Evolutionary conservation across 2,329 filamentous ascomycete genomes (phyloP).

Genomic region (Diplodia sapinea): DNA sequence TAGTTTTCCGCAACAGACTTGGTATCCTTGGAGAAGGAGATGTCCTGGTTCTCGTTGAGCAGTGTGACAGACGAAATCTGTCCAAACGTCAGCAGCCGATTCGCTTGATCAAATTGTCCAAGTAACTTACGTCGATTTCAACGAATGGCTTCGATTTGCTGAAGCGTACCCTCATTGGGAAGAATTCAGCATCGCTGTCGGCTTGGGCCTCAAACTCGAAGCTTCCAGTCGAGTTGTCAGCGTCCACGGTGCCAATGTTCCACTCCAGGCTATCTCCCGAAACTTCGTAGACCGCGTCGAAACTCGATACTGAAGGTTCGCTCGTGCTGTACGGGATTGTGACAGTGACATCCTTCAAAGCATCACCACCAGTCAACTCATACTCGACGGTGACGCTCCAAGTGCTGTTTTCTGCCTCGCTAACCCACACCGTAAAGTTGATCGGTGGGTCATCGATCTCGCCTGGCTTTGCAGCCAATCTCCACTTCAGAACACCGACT

Average conservation of each 20-base stretch:
- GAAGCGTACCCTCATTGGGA: constrained; percentile 94
- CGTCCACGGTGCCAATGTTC: constrained; percentile 85
- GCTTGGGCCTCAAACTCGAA: constrained; percentile 96
- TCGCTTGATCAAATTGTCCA: not conserved
- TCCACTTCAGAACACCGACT: constrained; percentile 92
- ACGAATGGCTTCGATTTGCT: constrained; percentile 84
- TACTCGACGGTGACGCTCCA: constrained; percentile 95
- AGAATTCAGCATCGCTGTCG: constrained; percentile 90
- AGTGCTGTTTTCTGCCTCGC: constrained; percentile 78
- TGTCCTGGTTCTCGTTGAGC: constrained; percentile 76
- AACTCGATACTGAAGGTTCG: constrained; percentile 89
- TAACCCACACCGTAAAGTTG: constrained; percentile 97
- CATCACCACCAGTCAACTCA: constrained; percentile 81
- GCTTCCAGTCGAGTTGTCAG: constrained; percentile 79
- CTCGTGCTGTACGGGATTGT: constrained; percentile 83
- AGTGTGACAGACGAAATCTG: constrained; percentile 73
- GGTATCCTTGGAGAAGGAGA: constrained; percentile 82
- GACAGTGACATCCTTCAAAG: constrained; percentile 82
- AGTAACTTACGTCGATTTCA: constrained; percentile 83
- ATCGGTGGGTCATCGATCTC: constrained; percentile 84
- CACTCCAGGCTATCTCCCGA: constrained; percentile 92
- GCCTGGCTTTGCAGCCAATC: constrained; percentile 79
- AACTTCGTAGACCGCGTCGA: constrained; percentile 93
- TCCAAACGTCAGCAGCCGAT: constrained; percentile 26
- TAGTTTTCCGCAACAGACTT: constrained; percentile 79